Percentiles rank a stretch among this genome's conserved stretches.
phyloP scores from a whole-genome alignment of 768 basidiomycete genomes.

The Mycena venus region DNA sequence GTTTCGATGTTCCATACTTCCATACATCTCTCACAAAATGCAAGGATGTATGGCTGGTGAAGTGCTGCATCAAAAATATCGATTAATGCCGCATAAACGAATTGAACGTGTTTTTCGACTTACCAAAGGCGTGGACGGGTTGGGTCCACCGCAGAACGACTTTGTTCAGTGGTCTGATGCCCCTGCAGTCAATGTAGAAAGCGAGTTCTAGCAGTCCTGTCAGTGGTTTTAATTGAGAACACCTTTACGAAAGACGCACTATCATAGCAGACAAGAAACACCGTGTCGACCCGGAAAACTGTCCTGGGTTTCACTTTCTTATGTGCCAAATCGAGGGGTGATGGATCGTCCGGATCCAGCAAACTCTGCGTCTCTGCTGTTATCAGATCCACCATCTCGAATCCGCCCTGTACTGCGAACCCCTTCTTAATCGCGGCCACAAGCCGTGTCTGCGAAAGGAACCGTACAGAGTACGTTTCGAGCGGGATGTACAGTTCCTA shows the following conservation, averaged over 20 bases:
- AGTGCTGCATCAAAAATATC: constrained; percentile 59
- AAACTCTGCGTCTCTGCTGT: constrained; percentile 83
- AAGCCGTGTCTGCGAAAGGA: constrained; percentile 62
- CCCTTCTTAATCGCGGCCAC: constrained; percentile 34
- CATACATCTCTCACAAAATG: constrained; percentile 81
- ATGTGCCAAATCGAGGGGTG: constrained; percentile 60
- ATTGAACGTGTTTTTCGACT: constrained; percentile 38
- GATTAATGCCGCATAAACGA: too few relatives aligned
- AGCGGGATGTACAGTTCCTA: constrained; percentile 89
- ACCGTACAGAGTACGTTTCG: constrained; percentile 81
- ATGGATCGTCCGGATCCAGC: constrained; percentile 76
- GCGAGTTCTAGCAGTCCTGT: constrained; percentile 69
- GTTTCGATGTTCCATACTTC: constrained; percentile 83
- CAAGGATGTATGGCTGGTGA: constrained; percentile 84
- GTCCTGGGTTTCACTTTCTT: constrained; percentile 73
- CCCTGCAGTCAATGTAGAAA: constrained; percentile 84
- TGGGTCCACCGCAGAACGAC: constrained; percentile 87
- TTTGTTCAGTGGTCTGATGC: constrained; percentile 73
- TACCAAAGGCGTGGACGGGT: constrained; percentile 77
- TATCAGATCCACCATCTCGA: constrained; percentile 65
- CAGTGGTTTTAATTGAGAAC: not conserved
- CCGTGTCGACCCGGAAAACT: constrained; percentile 80
- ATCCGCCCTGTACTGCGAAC: constrained; percentile 1
- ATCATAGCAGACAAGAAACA: constrained; percentile 86
- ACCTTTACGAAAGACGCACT: constrained; percentile 58